These are phyloP conservation scores for Xylariomycetidae sp. DNA, from an alignment of 2,329 filamentous ascomycete species.

Conservation along the genomic window DNA sequence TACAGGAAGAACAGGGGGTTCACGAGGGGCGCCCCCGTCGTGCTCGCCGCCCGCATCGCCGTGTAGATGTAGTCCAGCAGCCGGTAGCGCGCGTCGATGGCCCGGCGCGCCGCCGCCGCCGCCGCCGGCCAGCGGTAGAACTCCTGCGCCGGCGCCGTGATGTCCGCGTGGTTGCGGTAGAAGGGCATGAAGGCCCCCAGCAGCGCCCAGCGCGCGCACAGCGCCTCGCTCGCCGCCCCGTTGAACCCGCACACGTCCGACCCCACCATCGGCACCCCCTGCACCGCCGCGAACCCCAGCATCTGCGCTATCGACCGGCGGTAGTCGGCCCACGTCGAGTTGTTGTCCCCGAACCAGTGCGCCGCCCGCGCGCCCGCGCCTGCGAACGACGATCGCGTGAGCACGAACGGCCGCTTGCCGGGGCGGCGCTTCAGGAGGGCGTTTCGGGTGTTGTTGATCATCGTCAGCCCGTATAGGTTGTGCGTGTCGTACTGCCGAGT, in stretches of 20 bases:
- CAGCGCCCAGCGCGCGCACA: conserved; percentile 64
- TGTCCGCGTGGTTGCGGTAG: conserved; percentile 62
- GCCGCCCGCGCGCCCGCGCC: conserved; percentile 53
- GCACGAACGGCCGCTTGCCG: conserved; percentile 50
- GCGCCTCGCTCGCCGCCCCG: conserved; percentile 49
- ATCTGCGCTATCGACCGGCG: conserved; percentile 41
- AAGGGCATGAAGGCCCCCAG: conserved; percentile 64
- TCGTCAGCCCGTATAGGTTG: conserved; percentile 61
- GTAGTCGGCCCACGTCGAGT: conserved; percentile 43
- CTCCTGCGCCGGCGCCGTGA: conserved; percentile 43
- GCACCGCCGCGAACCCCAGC: conserved; percentile 43
- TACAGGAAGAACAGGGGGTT: conserved; percentile 70
- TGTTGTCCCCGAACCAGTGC: conserved; percentile 39
- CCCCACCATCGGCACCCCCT: conserved; percentile 49
- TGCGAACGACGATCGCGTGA: conserved; percentile 60
- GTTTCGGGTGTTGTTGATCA: conserved; percentile 49
- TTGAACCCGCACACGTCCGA: conserved; percentile 62
- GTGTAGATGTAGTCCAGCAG: conserved; percentile 83
- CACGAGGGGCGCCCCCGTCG: conserved; percentile 57
- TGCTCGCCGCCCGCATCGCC: conserved; percentile 53
- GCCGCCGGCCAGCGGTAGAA: conserved; percentile 60
- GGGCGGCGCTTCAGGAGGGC: conserved; percentile 54
- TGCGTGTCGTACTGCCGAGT: conserved; percentile 59
- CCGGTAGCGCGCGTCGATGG: conserved; percentile 66
- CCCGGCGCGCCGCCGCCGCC: conserved; percentile 57